Evolutionary conservation across 2,329 filamentous ascomycete species (phyloP).

Genomic region (Ceratocystiopsis minuta): DNA sequence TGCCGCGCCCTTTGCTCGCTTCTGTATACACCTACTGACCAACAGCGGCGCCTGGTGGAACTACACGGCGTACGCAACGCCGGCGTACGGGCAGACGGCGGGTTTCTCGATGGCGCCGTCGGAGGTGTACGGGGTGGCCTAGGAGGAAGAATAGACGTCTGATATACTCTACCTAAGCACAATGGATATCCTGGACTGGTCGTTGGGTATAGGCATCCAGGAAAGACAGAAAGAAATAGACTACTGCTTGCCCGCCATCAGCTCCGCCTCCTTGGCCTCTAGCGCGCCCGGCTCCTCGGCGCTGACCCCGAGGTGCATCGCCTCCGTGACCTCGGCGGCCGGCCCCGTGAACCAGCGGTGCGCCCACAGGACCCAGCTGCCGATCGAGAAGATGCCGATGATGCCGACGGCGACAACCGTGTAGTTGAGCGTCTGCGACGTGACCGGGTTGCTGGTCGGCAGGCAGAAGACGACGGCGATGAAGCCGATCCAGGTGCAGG

Average conservation of each 20-base stretch:
- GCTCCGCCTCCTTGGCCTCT: constrained; percentile 16
- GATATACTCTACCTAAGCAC: too few relatives aligned
- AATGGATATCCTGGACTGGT: too few relatives aligned
- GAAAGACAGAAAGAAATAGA: too few relatives aligned
- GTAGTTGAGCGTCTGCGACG: constrained; percentile 39
- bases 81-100: too few relatives aligned
- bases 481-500: constrained; percentile 32
- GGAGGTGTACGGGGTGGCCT: too few relatives aligned
- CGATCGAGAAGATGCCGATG: constrained; percentile 27
- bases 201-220: too few relatives aligned
- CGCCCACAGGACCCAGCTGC: constrained; percentile 33
- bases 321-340: constrained; percentile 31
- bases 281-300: constrained; percentile 25
- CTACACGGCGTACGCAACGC: constrained; percentile 5
- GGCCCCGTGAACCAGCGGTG: constrained; percentile 37
- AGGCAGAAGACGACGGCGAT: constrained; percentile 41
- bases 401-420: constrained; percentile 41
- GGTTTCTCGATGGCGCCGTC: too few relatives aligned
- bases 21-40: too few relatives aligned
- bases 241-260: too few relatives aligned
- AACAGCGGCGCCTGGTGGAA: constrained; percentile 3
- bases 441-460: constrained; percentile 35
- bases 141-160: too few relatives aligned
- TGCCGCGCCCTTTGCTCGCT: too few relatives aligned
- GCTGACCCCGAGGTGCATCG: constrained; percentile 29